Base-by-base conservation (phyloP, 306 rosid species). In the Oxytropis ochrocephala region DNA sequence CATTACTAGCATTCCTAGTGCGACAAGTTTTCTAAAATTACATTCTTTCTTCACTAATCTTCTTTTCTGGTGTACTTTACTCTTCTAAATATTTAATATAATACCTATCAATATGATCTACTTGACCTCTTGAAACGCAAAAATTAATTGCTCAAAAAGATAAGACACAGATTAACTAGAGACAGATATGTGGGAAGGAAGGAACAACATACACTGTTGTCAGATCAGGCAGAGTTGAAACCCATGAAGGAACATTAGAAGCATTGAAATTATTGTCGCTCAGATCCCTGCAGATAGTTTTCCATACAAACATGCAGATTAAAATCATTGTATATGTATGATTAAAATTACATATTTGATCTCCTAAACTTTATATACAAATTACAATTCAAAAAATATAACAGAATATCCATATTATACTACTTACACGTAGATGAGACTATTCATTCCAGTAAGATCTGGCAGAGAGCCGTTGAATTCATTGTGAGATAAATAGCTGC, bases 401-500 rank as follows among this genome's bases (percentile, higher is more conserved):
- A 51, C 19, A 50, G 21, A 41, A 3, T 35, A 12, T 57, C 29
- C 54, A 14, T 35, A 17, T 58, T 35, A 50, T 64, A 21, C 43
- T 19, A 75, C 96, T 78, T 80, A 90, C 96, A 87, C 75, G 61
- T 59, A 82, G 8, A 14, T 27, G 55, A 87, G 89, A 9, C n/a
- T 51, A 42, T n/a, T 77, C 86, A 84, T 52, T 71, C 86, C 79
- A 16, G 69, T 75, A 39, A 90, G 83, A 73, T 85, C 69, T 1
- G 91, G 94, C 54, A 85, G 44, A 48, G 69, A 75, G 51, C 88
- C 85, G 24, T 17, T 84, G 39, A 90, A 57, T 46, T 42, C 35
- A 41, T 90, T 90, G 76, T 85, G 75, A 61, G 88, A 80, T 78
- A 87, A 82, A 69, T 53, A 69, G 73, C 96, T 90, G 77, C 66